Percentiles rank a stretch among this genome's conserved stretches.
Conservation (phyloP, 805 yeast genomes). For the Nakazawaea ishiwadae region DNA sequence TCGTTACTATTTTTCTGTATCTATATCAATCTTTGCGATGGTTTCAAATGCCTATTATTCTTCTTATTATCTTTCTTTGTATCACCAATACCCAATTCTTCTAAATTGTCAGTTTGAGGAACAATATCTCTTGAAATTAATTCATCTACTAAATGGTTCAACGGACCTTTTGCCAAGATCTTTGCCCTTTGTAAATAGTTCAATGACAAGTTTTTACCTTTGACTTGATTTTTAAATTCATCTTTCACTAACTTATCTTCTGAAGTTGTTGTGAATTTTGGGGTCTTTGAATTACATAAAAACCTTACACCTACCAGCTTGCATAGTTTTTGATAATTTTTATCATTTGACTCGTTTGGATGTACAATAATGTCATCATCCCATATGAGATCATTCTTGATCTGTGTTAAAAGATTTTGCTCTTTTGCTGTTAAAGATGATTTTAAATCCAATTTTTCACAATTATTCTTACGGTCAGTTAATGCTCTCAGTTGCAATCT, state of each 20-base stretch:
- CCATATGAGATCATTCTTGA: constrained; percentile 4
- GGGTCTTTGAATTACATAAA: background rate
- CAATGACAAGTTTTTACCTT: background rate
- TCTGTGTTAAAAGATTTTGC: constrained; percentile 1
- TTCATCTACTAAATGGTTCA: constrained; percentile 6
- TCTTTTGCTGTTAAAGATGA: constrained; percentile 14
- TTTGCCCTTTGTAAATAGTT: constrained; percentile 3
- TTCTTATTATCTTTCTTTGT: background rate
- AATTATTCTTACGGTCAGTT: constrained; percentile 22
- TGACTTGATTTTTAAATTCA: background rate
- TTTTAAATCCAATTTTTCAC: constrained; percentile 12
- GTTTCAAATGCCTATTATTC: background rate
- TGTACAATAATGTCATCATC: background rate
- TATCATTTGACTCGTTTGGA: background rate
- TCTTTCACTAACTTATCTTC: background rate
- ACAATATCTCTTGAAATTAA: constrained; percentile 1
- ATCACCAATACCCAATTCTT: constrained; percentile 1
- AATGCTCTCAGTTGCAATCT: constrained; percentile 26
- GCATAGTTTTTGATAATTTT: constrained; percentile 1
- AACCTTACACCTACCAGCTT: background rate
- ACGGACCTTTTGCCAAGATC: constrained; percentile 4
- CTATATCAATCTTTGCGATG: background rate
- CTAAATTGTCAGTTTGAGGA: background rate
- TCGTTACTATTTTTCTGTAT: no score
- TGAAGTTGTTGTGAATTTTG: background rate